Evolutionary conservation across 768 basidiomycete species (phyloP).

Genomic region (Cystofilobasidium macerans): DNA sequence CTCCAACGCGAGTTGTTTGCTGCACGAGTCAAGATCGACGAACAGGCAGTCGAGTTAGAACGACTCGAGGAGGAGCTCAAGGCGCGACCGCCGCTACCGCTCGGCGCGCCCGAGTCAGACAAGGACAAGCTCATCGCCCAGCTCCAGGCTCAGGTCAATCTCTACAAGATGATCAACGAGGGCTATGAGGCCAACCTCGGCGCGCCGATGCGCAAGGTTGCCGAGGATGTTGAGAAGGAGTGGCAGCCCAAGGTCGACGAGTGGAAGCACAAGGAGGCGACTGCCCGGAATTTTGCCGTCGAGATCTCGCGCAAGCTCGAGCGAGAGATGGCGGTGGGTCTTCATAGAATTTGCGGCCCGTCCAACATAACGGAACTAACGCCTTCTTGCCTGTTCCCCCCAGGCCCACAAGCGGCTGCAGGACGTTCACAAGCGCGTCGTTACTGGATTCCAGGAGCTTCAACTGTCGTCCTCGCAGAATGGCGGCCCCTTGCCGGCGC

Average conservation of each 20-base stretch:
- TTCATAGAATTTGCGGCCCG: background rate
- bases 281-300: conserved; percentile 16
- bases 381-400: background rate
- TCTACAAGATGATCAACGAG: conserved; percentile 18
- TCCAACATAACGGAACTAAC: background rate
- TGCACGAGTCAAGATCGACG: conserved; percentile 63
- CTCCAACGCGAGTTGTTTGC: conserved; percentile 79
- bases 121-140: conserved; percentile 48
- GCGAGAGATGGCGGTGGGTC: conserved; percentile 21
- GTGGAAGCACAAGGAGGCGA: conserved; percentile 20
- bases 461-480: conserved; percentile 7
- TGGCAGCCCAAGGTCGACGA: conserved; percentile 15
- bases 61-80: conserved; percentile 62
- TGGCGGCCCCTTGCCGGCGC: background rate
- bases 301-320: conserved; percentile 21
- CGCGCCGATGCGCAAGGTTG: conserved; percentile 22
- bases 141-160: conserved; percentile 14
- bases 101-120: conserved; percentile 56
- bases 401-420: conserved; percentile 10
- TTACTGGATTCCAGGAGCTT: background rate
- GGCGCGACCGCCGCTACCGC: conserved; percentile 55
- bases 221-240: conserved; percentile 24
- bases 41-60: conserved; percentile 70
- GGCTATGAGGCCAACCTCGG: conserved; percentile 24
- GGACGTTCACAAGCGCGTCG: background rate